phyloP scores from a whole-genome alignment of 345 rosid species.

The Murraya paniculata region DNA sequence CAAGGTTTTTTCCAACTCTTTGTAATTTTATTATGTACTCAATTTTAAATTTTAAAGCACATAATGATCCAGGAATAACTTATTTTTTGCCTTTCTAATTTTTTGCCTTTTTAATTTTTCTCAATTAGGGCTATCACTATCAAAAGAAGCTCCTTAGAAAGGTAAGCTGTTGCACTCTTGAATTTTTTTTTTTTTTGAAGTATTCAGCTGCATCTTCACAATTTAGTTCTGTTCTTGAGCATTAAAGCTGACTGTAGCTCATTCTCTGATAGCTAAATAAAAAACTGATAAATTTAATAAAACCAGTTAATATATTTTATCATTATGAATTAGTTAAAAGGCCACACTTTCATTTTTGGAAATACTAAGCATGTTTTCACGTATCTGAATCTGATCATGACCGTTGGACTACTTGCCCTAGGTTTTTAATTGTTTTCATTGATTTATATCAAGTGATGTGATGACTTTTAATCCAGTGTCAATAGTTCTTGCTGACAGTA shows the following conservation, averaged over 20 bases:
- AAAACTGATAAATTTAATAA: background rate
- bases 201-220: background rate
- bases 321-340: background rate
- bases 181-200: background rate
- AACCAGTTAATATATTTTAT: background rate
- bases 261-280: background rate
- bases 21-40: background rate
- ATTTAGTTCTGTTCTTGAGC: background rate
- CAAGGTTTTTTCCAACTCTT: slow-evolving; percentile 45
- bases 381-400: background rate
- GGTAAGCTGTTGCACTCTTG: slow-evolving; percentile 35
- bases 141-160: slow-evolving; percentile 75
- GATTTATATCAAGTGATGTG: background rate
- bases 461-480: background rate
- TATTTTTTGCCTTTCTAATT: background rate
- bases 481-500: background rate
- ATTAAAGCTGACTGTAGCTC: background rate
- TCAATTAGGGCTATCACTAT: slow-evolving; percentile 75
- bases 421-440: background rate
- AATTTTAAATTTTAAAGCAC: slow-evolving; percentile 14
- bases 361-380: background rate
- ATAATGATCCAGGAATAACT: slow-evolving; percentile 6
- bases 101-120: background rate
- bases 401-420: background rate
- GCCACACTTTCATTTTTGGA: background rate